Conservation (phyloP, 2,329 filamentous ascomycete genomes). For the Cercospora sesami region DNA sequence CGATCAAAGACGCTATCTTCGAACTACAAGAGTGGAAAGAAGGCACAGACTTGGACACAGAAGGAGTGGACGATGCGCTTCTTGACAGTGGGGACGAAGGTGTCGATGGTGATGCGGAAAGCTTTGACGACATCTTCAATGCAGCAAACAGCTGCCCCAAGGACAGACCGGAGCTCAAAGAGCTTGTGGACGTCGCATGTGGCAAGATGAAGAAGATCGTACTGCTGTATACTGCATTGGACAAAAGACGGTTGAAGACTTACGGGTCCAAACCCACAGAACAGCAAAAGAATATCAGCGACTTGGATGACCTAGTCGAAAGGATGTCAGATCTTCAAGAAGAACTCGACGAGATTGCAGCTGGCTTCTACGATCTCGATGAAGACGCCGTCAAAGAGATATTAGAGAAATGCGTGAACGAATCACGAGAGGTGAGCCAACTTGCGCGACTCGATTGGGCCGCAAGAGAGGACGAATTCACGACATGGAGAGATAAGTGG, state of each 20-base stretch:
- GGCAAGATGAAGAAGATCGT: slow-evolving; percentile 67
- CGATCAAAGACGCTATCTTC: slow-evolving; percentile 77
- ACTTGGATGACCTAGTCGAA: slow-evolving; percentile 57
- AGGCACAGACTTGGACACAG: slow-evolving; percentile 55
- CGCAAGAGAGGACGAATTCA: slow-evolving; percentile 71
- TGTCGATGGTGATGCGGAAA: slow-evolving; percentile 47
- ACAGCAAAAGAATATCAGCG: slow-evolving; percentile 31
- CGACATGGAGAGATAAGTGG: slow-evolving; percentile 69
- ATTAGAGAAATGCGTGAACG: slow-evolving; percentile 61
- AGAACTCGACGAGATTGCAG: slow-evolving; percentile 68
- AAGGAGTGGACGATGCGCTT: slow-evolving; percentile 40
- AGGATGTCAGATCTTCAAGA: slow-evolving; percentile 63
- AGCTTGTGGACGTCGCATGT: slow-evolving; percentile 64
- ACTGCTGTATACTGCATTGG: slow-evolving; percentile 67
- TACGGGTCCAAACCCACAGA: slow-evolving; percentile 23
- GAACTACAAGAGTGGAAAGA: slow-evolving; percentile 86
- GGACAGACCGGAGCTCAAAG: slow-evolving; percentile 65
- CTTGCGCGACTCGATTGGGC: slow-evolving; percentile 63
- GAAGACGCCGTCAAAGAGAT: slow-evolving; percentile 57
- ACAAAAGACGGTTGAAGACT: slow-evolving; percentile 66
- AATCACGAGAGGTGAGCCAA: slow-evolving; percentile 59
- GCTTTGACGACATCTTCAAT: slow-evolving; percentile 68
- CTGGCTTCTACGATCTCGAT: slow-evolving; percentile 70
- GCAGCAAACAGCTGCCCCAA: slow-evolving; percentile 62
- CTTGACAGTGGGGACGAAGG: slow-evolving; percentile 43